Evolutionary conservation across 108 stramenopile genomes (phyloP), one percentile per base, ranked within the genome.

Genomic region (Pseudonitzschia pungens): DNA sequence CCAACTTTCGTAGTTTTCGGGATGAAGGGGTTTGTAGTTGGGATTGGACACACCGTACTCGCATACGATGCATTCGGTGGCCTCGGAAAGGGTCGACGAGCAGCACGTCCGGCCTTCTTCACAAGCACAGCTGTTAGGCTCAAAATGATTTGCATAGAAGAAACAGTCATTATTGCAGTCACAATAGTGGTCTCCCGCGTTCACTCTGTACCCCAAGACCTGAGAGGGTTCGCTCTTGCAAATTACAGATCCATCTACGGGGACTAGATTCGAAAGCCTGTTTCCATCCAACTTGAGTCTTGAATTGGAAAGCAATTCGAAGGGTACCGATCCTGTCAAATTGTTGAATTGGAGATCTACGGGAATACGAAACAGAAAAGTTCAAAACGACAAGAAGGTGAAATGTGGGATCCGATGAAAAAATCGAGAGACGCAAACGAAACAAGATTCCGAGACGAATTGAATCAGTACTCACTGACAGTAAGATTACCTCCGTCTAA

Each of bases 211-310:
- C 45, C 3, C 3, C 45, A 12, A 14, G 7, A 48, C 1, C 45
- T 18, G 9, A 2, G 45, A 1, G 16, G 14, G 7, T 48, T 48
- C 45, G 14, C 18, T 14, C 18, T 18, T 57, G 36, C 60, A 62
- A 16, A 62, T 62, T 40, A 62, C 60, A 10, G n/a, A 21, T 14
- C 32, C 60, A 33, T 40, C 60, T 10, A 62, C 60, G 22, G 60
- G 60, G 16, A 21, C 20, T 2, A 62, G 29, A 62, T 62, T 21
- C 60, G 60, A 62, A 14, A 62, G 60, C 9, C 40, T 15, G 36
- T 62, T 62, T 40, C 60, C 60, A 15, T 40, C 11, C 3, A 62
- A 12, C 6, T 10, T 40, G 31, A 62, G 32, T 40, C n/a, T 33
- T 29, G 2, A 40, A 33, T 62, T 15, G 0, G 20, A n/a, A 53